These are phyloP conservation scores for Sechiopsis laciniata DNA, from an alignment of 306 rosid species.

Conservation along the genomic window DNA sequence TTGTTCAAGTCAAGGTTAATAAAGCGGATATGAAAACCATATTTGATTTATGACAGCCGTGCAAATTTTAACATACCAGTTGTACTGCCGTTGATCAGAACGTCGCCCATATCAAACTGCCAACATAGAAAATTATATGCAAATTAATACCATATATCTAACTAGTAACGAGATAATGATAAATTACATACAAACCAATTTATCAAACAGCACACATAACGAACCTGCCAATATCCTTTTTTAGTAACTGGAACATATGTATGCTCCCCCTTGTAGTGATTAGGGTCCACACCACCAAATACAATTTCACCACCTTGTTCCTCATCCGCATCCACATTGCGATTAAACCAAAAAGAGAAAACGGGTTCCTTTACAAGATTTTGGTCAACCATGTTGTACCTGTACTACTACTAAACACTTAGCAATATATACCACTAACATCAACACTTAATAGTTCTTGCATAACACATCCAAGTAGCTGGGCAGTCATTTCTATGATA, in stretches of 20 bases:
- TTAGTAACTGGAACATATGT: constrained; percentile 73
- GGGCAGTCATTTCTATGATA: neutral
- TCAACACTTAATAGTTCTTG: neutral
- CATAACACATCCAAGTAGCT: neutral
- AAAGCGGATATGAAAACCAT: neutral
- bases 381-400: constrained; percentile 54
- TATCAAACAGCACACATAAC: constrained; percentile 10
- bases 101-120: constrained; percentile 77
- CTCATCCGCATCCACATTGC: constrained; percentile 41
- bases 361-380: constrained; percentile 50
- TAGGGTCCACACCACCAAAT: constrained; percentile 52
- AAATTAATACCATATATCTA: neutral
- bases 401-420: constrained; percentile 23
- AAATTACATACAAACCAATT: neutral
- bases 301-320: constrained; percentile 57
- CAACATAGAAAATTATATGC: constrained; percentile 23
- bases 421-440: constrained; percentile 19
- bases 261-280: constrained; percentile 67
- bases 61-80: constrained; percentile 37
- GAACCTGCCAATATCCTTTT: constrained; percentile 91
- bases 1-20: neutral
- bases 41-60: neutral
- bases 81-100: constrained; percentile 42
- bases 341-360: constrained; percentile 55
- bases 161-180: constrained; percentile 2